Conservation (phyloP, 2,329 filamentous ascomycete genomes). For the Phoma herbarum region DNA sequence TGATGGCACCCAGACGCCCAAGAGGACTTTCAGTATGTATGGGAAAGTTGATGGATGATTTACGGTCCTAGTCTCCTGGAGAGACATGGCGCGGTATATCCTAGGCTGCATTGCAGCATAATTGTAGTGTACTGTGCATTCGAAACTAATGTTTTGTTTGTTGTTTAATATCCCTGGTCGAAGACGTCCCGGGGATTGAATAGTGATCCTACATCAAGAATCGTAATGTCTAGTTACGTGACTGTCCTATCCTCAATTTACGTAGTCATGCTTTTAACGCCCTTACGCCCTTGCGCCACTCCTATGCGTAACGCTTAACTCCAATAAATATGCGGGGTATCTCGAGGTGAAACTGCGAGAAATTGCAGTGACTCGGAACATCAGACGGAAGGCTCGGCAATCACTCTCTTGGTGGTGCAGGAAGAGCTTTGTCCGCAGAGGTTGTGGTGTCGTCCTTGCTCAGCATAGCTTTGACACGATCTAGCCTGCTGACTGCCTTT, state of each 20-base stretch:
- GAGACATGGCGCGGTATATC: neutral
- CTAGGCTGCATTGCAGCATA: neutral
- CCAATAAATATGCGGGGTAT: conserved; percentile 13
- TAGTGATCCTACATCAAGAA: neutral
- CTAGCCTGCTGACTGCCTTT: conserved; percentile 73
- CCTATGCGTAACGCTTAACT: conserved; percentile 7
- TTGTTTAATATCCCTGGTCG: neutral
- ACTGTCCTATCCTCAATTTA: neutral
- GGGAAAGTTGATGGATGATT: conserved; percentile 14
- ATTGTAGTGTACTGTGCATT: neutral
- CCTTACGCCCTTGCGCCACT: neutral
- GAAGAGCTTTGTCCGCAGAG: conserved; percentile 4
- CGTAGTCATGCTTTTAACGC: neutral
- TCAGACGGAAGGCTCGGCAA: conserved; percentile 3
- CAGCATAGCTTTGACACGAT: conserved; percentile 72
- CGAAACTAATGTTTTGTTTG: neutral
- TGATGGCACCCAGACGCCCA: conserved; percentile 2
- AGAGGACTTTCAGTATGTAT: conserved; percentile 11
- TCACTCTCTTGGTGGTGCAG: conserved; percentile 3
- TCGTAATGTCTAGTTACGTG: neutral
- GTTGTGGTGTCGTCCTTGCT: conserved; percentile 29
- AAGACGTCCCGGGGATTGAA: neutral
- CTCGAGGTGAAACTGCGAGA: conserved; percentile 3
- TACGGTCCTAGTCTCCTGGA: neutral
- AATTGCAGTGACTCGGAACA: neutral